Conservation (phyloP, 1,139 yeast genomes). For the Casaregolazyma suthepensis region DNA sequence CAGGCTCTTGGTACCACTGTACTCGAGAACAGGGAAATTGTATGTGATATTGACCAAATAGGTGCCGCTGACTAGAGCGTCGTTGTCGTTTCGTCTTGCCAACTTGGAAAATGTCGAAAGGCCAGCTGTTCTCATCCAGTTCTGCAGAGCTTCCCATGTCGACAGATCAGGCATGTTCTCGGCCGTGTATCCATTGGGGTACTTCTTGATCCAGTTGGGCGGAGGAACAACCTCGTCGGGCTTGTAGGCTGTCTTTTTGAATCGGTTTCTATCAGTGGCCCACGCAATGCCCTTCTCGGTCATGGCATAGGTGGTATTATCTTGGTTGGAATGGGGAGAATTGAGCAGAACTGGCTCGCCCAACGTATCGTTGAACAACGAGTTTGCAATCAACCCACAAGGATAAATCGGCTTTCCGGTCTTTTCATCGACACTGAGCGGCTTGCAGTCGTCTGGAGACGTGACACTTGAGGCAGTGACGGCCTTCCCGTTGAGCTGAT, state of each 20-base stretch:
- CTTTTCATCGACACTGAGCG: constrained; percentile 53
- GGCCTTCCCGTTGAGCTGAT: constrained; percentile 73
- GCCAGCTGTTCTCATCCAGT: constrained; percentile 97
- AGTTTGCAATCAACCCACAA: constrained; percentile 93
- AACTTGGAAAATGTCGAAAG: constrained; percentile 79
- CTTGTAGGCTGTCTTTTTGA: constrained; percentile 69
- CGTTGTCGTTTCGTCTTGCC: constrained; percentile 71
- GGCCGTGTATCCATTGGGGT: constrained; percentile 85
- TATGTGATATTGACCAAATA: constrained; percentile 70
- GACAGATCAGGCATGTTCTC: constrained; percentile 78
- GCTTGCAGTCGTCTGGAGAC: constrained; percentile 84
- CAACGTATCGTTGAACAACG: constrained; percentile 83
- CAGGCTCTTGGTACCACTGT: constrained; percentile 74
- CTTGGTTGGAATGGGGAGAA: constrained; percentile 29
- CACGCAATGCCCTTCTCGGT: constrained; percentile 76
- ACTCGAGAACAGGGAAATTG: constrained; percentile 82
- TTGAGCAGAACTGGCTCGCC: constrained; percentile 47
- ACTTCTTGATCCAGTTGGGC: constrained; percentile 82
- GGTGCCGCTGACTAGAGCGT: constrained; percentile 53
- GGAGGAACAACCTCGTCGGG: constrained; percentile 82
- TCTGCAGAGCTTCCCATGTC: constrained; percentile 78
- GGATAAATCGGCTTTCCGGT: constrained; percentile 67
- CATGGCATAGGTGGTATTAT: constrained; percentile 49
- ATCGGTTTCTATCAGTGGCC: constrained; percentile 72
- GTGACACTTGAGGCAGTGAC: constrained; percentile 53